Evolutionary conservation across 2,329 filamentous ascomycete genomes (phyloP).

Genomic region (Alternaria metachromatica): DNA sequence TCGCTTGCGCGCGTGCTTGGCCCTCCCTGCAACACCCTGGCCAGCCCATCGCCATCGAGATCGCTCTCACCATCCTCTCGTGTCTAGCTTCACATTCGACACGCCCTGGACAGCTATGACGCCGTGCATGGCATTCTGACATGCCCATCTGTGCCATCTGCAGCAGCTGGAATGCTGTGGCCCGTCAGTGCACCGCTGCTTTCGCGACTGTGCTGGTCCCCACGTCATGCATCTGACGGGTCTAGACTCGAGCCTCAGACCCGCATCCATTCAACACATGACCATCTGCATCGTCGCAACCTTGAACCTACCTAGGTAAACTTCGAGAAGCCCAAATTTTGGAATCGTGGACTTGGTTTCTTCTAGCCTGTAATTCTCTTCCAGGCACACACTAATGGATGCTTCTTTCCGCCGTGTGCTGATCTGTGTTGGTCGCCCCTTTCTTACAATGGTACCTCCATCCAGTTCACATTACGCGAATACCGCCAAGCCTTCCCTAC

Average conservation of each 20-base stretch:
- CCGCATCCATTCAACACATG: neutral
- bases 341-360: neutral
- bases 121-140: conserved; percentile 6
- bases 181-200: neutral
- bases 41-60: neutral
- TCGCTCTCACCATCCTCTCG: neutral
- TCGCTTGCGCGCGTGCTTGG: neutral
- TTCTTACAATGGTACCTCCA: neutral
- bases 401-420: neutral
- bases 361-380: neutral
- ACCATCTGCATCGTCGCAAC: neutral
- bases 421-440: neutral
- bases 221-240: neutral
- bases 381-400: neutral
- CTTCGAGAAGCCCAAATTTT: neutral
- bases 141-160: neutral
- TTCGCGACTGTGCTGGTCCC: neutral
- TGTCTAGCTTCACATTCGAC: neutral
- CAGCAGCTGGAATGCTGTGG: neutral
- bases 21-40: neutral
- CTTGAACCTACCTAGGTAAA: neutral
- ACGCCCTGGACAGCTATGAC: conserved; percentile 2
- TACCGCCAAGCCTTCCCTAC: neutral
- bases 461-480: neutral
- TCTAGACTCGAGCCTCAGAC: conserved; percentile 6